These are phyloP conservation scores for Coniosporium apollinis DNA, from an alignment of 495 filamentous ascomycete species.

Conservation along the genomic window DNA sequence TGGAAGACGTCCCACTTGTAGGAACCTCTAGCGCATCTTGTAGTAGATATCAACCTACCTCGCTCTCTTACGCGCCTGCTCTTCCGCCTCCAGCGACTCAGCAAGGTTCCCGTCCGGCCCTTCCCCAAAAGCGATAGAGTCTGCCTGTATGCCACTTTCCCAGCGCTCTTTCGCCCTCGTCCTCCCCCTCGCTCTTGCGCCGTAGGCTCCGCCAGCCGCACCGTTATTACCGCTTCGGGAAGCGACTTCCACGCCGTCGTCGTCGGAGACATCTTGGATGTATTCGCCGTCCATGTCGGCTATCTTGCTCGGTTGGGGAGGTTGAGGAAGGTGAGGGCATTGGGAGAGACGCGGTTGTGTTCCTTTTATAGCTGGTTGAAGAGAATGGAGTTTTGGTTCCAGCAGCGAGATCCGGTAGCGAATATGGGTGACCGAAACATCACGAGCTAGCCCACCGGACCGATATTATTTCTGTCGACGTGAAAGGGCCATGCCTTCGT, in stretches of 20 bases:
- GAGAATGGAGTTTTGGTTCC: no score
- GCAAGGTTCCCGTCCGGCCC: constrained; percentile 60
- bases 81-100: constrained; percentile 46
- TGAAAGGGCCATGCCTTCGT: no score
- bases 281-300: constrained; percentile 75
- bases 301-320: constrained; percentile 27
- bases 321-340: constrained; percentile 1
- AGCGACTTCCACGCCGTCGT: no score
- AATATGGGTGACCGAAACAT: no score
- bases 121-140: constrained; percentile 51
- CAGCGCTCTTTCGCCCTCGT: constrained; percentile 28
- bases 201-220: constrained; percentile 5
- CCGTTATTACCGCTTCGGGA: neutral
- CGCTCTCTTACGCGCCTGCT: constrained; percentile 59
- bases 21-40: neutral
- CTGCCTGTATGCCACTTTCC: constrained; percentile 33
- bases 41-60: constrained; percentile 31
- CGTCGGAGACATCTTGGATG: constrained; percentile 58
- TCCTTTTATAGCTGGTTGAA: no score
- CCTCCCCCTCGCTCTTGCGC: constrained; percentile 1
- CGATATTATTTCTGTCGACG: no score
- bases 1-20: no score
- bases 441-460: no score
- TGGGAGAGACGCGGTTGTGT: no score
- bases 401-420: no score